Evolutionary conservation across 345 rosid genomes (phyloP).

Genomic region (Populus deltoides): DNA sequence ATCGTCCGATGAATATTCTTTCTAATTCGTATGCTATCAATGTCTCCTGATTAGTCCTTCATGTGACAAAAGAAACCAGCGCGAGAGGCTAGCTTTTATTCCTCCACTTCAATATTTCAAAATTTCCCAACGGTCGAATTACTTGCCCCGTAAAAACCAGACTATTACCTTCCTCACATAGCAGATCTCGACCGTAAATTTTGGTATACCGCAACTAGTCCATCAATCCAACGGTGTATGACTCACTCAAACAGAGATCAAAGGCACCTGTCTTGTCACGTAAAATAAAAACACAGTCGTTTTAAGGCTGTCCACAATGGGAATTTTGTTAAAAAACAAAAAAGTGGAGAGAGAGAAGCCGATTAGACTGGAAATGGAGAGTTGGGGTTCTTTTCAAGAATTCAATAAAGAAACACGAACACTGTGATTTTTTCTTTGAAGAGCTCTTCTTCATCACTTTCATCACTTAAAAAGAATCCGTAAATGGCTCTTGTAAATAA

Average conservation of each 20-base stretch:
- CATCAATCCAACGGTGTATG: not conserved
- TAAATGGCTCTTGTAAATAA: constrained; percentile 27
- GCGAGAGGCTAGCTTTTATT: not conserved
- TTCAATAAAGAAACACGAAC: not conserved
- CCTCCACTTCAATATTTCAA: constrained; percentile 8
- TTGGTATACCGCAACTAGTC: accelerated
- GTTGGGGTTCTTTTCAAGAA: not conserved
- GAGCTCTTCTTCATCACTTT: not conserved
- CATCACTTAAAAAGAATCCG: not conserved
- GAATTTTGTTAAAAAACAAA: not conserved
- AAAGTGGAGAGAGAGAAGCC: not conserved
- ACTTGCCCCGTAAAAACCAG: not conserved
- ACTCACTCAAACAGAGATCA: not conserved
- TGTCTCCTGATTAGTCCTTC: not conserved
- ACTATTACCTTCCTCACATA: not conserved
- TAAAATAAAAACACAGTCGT: not conserved
- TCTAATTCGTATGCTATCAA: too few species aligned
- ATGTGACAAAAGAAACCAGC: not conserved
- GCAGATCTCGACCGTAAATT: constrained; percentile 17
- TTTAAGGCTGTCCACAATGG: not conserved
- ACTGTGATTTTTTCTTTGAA: not conserved
- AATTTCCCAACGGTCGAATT: constrained; percentile 35
- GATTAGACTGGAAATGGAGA: not conserved
- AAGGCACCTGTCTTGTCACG: not conserved
- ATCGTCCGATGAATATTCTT: too few species aligned